Percentiles rank a stretch among this genome's conserved stretches.
Evolutionary conservation across 176 grass and related monocot genomes (phyloP).

Genomic region (Ampelocalamus luodianensis): DNA sequence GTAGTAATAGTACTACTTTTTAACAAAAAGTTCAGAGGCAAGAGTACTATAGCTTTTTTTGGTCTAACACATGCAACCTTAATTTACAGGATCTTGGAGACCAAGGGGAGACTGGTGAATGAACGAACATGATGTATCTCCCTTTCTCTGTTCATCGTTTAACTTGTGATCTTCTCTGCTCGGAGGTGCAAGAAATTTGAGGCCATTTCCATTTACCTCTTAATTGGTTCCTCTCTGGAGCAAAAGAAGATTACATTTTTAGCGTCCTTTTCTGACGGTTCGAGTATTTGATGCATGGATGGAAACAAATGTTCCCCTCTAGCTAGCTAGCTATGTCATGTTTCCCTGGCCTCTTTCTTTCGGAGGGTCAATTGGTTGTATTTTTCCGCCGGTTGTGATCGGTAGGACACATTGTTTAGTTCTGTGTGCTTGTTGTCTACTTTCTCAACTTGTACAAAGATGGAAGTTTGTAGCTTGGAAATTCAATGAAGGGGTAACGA

Average conservation of each 20-base stretch:
- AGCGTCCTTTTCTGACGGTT: not conserved
- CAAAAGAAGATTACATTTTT: not conserved
- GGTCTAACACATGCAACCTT: not conserved
- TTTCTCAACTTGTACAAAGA: conserved; percentile 43
- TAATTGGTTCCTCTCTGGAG: not conserved
- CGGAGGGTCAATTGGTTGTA: conserved; percentile 42
- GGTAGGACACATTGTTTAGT: conserved; percentile 22
- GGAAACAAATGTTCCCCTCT: conserved; percentile 22
- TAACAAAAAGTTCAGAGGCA: not conserved
- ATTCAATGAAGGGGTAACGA: not conserved
- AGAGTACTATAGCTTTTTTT: not conserved
- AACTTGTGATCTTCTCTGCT: not conserved
- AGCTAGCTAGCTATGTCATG: not conserved
- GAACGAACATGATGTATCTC: not conserved
- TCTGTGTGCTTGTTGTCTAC: conserved; percentile 24
- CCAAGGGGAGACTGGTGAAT: conserved; percentile 1
- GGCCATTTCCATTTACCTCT: not conserved
- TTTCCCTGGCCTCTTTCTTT: not conserved
- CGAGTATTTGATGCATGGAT: not conserved
- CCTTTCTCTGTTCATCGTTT: not conserved
- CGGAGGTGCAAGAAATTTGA: not conserved
- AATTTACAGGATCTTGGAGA: conserved; percentile 38
- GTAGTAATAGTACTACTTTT: not conserved
- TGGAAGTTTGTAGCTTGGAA: not conserved
- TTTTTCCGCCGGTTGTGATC: conserved; percentile 28